These are phyloP conservation scores for Phytophthora melonis DNA, from an alignment of 352 stramenopile genomes.

Conservation along the genomic window DNA sequence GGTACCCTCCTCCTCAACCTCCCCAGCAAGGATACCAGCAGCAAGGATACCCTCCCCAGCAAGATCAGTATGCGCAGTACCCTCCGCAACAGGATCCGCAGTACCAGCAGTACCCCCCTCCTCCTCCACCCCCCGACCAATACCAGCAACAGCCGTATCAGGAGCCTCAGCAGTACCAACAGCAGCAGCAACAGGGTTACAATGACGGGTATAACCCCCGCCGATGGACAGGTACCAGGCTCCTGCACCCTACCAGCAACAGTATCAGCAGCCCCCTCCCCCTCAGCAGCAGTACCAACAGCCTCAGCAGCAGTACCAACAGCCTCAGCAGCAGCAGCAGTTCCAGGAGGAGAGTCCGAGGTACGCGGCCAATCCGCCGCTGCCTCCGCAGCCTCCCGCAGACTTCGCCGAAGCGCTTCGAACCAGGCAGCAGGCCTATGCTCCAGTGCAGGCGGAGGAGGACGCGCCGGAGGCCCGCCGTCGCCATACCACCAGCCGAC, in stretches of 20 bases:
- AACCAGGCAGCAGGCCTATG: constrained; percentile 52
- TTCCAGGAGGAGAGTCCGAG: constrained; percentile 29
- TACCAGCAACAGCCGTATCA: constrained; percentile 17
- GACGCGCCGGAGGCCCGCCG: constrained; percentile 9
- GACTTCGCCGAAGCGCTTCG: constrained; percentile 48
- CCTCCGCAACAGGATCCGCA: constrained; percentile 13
- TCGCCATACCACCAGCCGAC: constrained; percentile 14
- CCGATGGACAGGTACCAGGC: constrained; percentile 25
- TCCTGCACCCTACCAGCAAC: constrained; percentile 26
- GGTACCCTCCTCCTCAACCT: not conserved
- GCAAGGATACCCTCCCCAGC: constrained; percentile 14
- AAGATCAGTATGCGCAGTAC: constrained; percentile 24
- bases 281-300: constrained; percentile 23
- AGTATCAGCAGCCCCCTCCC: not conserved
- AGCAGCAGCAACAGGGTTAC: constrained; percentile 12
- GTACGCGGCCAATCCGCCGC: constrained; percentile 26
- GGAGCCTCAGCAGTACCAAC: not conserved
- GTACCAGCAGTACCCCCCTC: constrained; percentile 27
- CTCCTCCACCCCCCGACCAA: not conserved
- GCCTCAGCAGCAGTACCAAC: constrained; percentile 21
- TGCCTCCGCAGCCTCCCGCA: constrained; percentile 19
- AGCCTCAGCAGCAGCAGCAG: constrained; percentile 19
- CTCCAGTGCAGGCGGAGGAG: constrained; percentile 33
- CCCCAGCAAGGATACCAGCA: constrained; percentile 19
- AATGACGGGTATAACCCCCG: constrained; percentile 21